A percentile compares a stretch with the other conserved stretches of the same genome.
These are phyloP conservation scores for Condylostoma magnum DNA, from an alignment of 169 alveolate species.

Conservation along the genomic window DNA sequence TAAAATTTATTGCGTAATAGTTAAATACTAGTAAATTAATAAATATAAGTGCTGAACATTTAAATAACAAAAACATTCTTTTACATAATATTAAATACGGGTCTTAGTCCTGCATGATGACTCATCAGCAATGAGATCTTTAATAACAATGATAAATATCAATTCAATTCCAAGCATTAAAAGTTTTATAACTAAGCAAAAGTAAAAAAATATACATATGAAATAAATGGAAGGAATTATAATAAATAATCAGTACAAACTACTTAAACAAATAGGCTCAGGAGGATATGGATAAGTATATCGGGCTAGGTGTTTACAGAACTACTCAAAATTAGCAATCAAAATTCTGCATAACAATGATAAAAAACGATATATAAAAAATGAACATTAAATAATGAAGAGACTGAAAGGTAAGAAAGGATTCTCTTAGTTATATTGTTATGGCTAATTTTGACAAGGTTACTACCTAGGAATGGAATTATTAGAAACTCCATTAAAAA, in stretches of 20 bases:
- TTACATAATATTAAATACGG: too few relatives aligned
- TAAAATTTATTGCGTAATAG: too few relatives aligned
- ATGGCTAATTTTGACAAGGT: neutral
- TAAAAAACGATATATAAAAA: neutral
- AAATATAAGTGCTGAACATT: too few relatives aligned
- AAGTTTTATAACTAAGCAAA: too few relatives aligned
- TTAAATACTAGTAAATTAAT: too few relatives aligned
- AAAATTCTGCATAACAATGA: neutral
- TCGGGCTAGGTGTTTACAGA: neutral
- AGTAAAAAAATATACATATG: too few relatives aligned
- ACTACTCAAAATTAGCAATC: conserved; percentile 1
- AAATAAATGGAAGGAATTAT: neutral
- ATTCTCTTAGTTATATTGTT: neutral
- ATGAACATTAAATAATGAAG: neutral
- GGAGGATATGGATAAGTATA: conserved; percentile 24
- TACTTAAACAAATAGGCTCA: neutral
- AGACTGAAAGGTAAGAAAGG: neutral
- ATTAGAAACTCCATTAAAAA: conserved; percentile 31
- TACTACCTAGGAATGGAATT: neutral
- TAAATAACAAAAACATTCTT: too few relatives aligned
- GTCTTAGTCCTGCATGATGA: too few relatives aligned
- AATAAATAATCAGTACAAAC: neutral
- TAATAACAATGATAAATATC: too few relatives aligned
- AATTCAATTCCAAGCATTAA: too few relatives aligned
- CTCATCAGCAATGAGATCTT: too few relatives aligned